Evolutionary conservation across 768 basidiomycete genomes (phyloP).

Genomic region (Serendipita sp.): DNA sequence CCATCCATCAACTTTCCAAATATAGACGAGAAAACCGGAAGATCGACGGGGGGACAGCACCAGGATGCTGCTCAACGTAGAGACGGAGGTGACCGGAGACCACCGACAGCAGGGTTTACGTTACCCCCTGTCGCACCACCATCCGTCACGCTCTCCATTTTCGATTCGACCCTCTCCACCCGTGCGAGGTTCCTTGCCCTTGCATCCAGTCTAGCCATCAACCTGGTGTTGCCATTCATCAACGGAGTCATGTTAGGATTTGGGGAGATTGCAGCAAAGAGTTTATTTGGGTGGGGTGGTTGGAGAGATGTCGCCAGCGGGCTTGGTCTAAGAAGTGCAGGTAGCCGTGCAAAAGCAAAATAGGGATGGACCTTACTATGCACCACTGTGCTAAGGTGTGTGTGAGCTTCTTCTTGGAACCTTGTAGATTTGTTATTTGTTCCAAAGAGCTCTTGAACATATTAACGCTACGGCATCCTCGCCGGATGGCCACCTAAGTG

Average conservation of each 20-base stretch:
- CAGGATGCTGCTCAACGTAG: not conserved
- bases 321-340: not conserved
- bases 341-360: not conserved
- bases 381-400: too few species aligned
- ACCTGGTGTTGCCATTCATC: constrained; percentile 71
- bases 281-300: constrained; percentile 19
- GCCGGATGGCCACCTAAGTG: too few species aligned
- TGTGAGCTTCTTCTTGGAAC: too few species aligned
- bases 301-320: constrained; percentile 8
- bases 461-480: too few species aligned
- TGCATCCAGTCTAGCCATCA: constrained; percentile 63
- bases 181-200: constrained; percentile 54
- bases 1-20: constrained; percentile 70
- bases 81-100: constrained; percentile 5
- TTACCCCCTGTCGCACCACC: constrained; percentile 16
- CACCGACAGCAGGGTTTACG: constrained; percentile 8
- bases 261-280: constrained; percentile 66
- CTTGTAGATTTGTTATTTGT: too few species aligned
- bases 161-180: constrained; percentile 47
- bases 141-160: constrained; percentile 51
- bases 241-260: constrained; percentile 96
- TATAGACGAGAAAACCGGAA: constrained; percentile 14
- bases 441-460: too few species aligned
- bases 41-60: constrained; percentile 15
- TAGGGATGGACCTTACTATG: too few species aligned